Percentiles rank a stretch among this genome's conserved stretches.
phyloP scores from a whole-genome alignment of 371 early-diverging fungal species.

The Saksenaea vasiformis region DNA sequence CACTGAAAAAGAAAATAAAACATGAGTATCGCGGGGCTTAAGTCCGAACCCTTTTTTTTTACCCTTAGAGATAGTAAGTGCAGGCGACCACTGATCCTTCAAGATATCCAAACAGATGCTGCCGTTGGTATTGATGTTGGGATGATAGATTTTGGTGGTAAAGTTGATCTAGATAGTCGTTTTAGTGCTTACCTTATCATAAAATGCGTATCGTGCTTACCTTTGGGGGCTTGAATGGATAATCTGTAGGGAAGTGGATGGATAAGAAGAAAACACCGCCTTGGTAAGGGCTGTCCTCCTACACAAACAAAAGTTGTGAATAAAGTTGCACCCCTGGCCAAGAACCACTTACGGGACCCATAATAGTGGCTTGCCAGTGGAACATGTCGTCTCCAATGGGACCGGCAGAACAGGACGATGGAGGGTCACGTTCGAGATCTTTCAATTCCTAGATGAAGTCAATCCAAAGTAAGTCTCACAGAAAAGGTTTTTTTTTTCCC shows the following conservation, averaged over 20 bases:
- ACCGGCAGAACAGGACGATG: slow-evolving; percentile 93
- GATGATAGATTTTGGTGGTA: slow-evolving; percentile 98
- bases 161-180: slow-evolving; percentile 76
- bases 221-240: slow-evolving; percentile 99
- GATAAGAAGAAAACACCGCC: slow-evolving; percentile 97
- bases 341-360: slow-evolving; percentile 84
- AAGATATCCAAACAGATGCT: slow-evolving; percentile 98
- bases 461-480: slow-evolving; percentile 3
- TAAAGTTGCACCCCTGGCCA: slow-evolving; percentile 4
- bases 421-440: slow-evolving; percentile 96
- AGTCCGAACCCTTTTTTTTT: slow-evolving; percentile 5
- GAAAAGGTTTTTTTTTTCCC: neutral
- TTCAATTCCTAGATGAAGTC: slow-evolving; percentile 77
- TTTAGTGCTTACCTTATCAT: neutral
- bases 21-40: neutral
- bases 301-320: neutral
- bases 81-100: slow-evolving; percentile 99
- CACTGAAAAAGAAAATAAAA: slow-evolving; percentile 54
- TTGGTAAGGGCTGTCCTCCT: slow-evolving; percentile 74
- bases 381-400: slow-evolving; percentile 88
- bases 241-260: slow-evolving; percentile 98
- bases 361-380: slow-evolving; percentile 97
- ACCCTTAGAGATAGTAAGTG: slow-evolving; percentile 96
- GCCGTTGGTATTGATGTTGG: slow-evolving; percentile 99
- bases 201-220: slow-evolving; percentile 26